Evolutionary conservation across 768 basidiomycete genomes (phyloP).

Genomic region (Antrodiella citrinella): DNA sequence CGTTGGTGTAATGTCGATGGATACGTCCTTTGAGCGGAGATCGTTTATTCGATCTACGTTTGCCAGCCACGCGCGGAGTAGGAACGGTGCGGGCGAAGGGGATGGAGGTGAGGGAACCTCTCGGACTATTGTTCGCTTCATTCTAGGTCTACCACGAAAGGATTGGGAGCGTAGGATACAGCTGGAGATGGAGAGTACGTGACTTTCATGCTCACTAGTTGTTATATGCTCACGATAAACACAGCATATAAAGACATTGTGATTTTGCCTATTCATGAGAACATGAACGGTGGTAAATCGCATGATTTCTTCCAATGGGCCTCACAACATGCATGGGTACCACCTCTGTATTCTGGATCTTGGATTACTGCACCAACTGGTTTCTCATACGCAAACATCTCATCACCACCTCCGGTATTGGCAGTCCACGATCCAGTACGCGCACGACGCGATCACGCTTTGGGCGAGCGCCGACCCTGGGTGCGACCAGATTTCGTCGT

Average conservation of each 20-base stretch:
- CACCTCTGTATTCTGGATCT: constrained; percentile 55
- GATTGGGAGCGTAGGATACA: constrained; percentile 74
- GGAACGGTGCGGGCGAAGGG: constrained; percentile 61
- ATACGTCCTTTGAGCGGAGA: constrained; percentile 75
- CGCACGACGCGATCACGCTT: constrained; percentile 43
- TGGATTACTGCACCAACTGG: constrained; percentile 33
- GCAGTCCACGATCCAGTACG: constrained; percentile 63
- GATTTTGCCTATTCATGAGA: constrained; percentile 77
- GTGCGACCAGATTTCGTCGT: constrained; percentile 86
- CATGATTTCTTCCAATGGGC: constrained; percentile 93
- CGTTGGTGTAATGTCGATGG: constrained; percentile 85
- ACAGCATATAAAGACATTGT: constrained; percentile 82
- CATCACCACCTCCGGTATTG: constrained; percentile 45
- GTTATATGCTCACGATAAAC: constrained; percentile 2
- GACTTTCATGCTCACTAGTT: not conserved
- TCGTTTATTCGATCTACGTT: constrained; percentile 85
- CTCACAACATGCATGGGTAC: constrained; percentile 83
- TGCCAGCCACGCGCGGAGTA: constrained; percentile 75
- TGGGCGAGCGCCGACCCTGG: constrained; percentile 49
- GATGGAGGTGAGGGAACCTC: constrained; percentile 72
- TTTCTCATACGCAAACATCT: constrained; percentile 62
- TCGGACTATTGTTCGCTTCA: constrained; percentile 79
- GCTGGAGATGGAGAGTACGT: constrained; percentile 87
- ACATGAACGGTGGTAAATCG: constrained; percentile 96
- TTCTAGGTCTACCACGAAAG: constrained; percentile 77